Base-by-base conservation (phyloP, 1,139 yeast species). In the Hemisphaericaspora xylofermentans region DNA sequence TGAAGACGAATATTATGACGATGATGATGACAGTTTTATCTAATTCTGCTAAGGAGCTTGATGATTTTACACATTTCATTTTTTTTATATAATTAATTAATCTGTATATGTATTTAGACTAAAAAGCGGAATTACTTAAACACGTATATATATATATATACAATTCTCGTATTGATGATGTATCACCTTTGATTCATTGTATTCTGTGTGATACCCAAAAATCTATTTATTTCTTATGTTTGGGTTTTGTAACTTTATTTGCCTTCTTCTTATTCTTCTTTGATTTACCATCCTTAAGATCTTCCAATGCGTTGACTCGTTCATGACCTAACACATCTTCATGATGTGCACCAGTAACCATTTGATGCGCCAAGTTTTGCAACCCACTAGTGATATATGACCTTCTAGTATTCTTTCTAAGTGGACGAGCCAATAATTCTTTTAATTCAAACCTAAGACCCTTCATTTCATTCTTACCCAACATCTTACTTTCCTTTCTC, bases 341-440 rank as follows among this genome's bases (percentile, higher is more conserved):
- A 56, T 86, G 93, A 3, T 86, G 81, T 43, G 79, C 73, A 15
- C 95, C 94, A 33, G 81, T 74, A 4, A 86, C 76, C 56, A 89
- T 73, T 61, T 85, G 76, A 58, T 89, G 95, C 1, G 98, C 98
- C 52, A 91, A 68, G 56, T 91, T 91, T 35, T 77, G 75, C 31
- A 84, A 63, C 0, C 98, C 98, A 53, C 91, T 84, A 6, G 98
- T 89, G 45, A 93, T 68, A 59, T 91, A 93, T 36, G 84, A 81
- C 56, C 82, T 74, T 62, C 93, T 74, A 35, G 76, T 66, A 46
- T 87, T 85, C 53, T 82, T 82, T 51, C 88, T 73, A 17, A 93
- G 71, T 1, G 88, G 86, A 38, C 63, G 66, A 4, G 63, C 59
- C 44, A 94, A 66, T 41, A 85, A 63, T 26, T 68, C 70, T 42